Evolutionary conservation across 2,329 filamentous ascomycete species (phyloP), one percentile per base, ranked within the genome.

Genomic region (Claviceps capensis): DNA sequence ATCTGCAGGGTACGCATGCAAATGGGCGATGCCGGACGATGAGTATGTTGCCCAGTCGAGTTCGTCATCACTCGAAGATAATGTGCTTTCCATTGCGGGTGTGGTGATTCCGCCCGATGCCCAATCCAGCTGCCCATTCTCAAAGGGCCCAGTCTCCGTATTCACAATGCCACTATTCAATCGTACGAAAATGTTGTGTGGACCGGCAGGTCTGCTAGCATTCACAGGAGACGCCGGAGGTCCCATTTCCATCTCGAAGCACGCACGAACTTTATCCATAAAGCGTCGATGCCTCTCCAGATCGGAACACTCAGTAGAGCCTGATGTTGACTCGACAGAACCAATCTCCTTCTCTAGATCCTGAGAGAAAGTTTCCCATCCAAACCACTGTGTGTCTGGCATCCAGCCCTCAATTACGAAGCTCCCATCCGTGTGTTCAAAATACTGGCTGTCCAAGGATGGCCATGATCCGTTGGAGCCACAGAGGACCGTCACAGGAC

Each of bases 241-340:
- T 23, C 71, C 71, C 49, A 70, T 61, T 57, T 81, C 77, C 68
- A 76, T 73, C 17, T 64, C 64, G 36, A 68, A 63, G 48, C 72
- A 74, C 8, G 66, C 66, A 34, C 69, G 65, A 41, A 75, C 16
- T n/a, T 54, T 59, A 41, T 56, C 53, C 23, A 56, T 38, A 34
- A 68, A 65, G 34, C 53, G 51, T n/a, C 54, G 55, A 47, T 53
- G 56, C 38, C 17, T 23, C 54, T 52, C 13, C 52, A 48, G 8
- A 49, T 52, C 17, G 11, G 55, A 55, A n/a, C 56, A 7, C 17
- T 45, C 13, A 34, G 14, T 14, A 26, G 19, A 26, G 7, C 30
- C 19, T 1, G 19, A 19, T 19, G 17, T 11, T 38, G 41, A 34
- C 17, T 44, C 48, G 5, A 36, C 17, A 38, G 38, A 30, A 19